phyloP scores from a whole-genome alignment of 176 grass and related monocot species.

The Triticum aestivum region IWGSC_CS_RefSeq_v2.1 NC_057802.1:592591726-592592225 shows the following conservation, averaged over 20 bases:
- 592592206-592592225: no score
- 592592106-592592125: background rate
- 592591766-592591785: conserved; percentile 36
- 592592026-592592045: background rate
- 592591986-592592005: conserved; percentile 34
- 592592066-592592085: conserved; percentile 20
- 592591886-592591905: conserved; percentile 21
- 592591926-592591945: background rate
- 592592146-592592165: conserved; percentile 11
- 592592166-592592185: background rate
- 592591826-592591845: background rate
- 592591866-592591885: conserved; percentile 20
- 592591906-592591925: background rate
- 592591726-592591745: conserved; percentile 21
- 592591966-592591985: conserved; percentile 32
- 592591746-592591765: conserved; percentile 22
- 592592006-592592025: conserved; percentile 14
- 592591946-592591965: conserved; percentile 29
- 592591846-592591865: conserved; percentile 11
- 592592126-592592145: conserved; percentile 28
- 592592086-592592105: background rate
- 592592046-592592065: conserved; percentile 23
- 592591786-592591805: background rate
- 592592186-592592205: no score
- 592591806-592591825: no score